Evolutionary conservation across 352 stramenopile species (phyloP), one percentile per base, ranked within the genome.

Genomic region (Peronospora belbahrii): DNA sequence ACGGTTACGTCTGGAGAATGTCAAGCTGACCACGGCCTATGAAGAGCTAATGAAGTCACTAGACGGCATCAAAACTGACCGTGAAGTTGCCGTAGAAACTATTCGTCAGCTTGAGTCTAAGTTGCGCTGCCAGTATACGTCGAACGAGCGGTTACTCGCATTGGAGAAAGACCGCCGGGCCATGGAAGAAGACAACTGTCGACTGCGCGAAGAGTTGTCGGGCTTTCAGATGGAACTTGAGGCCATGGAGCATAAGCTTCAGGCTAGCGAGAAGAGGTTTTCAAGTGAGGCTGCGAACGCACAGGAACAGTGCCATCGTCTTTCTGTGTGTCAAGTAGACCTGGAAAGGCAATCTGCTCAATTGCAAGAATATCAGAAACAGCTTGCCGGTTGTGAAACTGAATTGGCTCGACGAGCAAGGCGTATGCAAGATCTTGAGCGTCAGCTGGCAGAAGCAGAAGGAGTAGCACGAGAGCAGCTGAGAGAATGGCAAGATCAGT

Each of bases 131-230:
- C 59, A 76, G 18, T 67, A 84, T 28, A 66, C 60, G 8, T 67
- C 71, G 4, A 82, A 82, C 28, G 76, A 85, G 19, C 76, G 73
- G 1, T 18, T 85, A n/a, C 33, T 56, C 3, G 53, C 62, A 15
- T 43, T 87, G 14, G 72, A 87, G 43, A 72, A 77, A 33, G 68
- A 68, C 7, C 72, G 74, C 2, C 59, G 70, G 15, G 41, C 52
- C 5, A 65, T 80, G n/a, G 75, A 87, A 40, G 38, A 73, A 20
- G 64, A 83, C 19, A 82, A 82, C 32, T 66, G 66, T 3, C 56
- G 63, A 2, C 63, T 87, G n/a, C 70, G 70, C 2, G 50, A 58
- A 13, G 60, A 71, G 14, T 27, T 84, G 14, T 44, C 65, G n/a
- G 47, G 47, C 4, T 67, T 83, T 3, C 70, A 83, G 48, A 39